Evolutionary conservation across 2,329 filamentous ascomycete genomes (phyloP).

Genomic region (Paecilomyces sp.): DNA sequence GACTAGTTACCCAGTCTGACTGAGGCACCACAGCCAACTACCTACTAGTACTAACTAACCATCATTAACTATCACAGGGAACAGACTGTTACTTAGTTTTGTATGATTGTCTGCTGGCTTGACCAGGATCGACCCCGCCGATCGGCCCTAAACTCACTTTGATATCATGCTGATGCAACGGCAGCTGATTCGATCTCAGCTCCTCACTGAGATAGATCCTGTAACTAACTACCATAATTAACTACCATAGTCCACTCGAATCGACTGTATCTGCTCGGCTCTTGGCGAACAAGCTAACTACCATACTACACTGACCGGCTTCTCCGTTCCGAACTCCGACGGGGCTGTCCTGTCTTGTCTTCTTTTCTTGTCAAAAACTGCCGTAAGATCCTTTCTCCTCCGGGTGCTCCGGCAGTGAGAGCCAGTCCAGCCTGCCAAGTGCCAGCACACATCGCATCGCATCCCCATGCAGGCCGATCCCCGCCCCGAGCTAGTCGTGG

Average conservation of each 20-base stretch:
- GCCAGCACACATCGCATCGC: neutral
- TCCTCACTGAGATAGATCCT: neutral
- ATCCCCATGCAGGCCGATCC: constrained; percentile 5
- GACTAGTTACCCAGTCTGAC: too few relatives aligned
- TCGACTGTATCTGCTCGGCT: too few relatives aligned
- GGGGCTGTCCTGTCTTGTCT: neutral
- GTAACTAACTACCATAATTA: too few relatives aligned
- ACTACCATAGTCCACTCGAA: too few relatives aligned
- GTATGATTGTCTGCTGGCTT: neutral
- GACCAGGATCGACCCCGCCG: neutral
- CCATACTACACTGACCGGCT: neutral
- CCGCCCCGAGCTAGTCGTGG: constrained; percentile 10
- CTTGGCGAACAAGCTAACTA: neutral
- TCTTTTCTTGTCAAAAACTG: too few relatives aligned
- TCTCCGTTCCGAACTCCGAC: neutral
- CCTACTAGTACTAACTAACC: too few relatives aligned
- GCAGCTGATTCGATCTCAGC: neutral
- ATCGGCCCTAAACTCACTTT: neutral
- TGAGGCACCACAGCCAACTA: too few relatives aligned
- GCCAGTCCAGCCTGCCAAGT: neutral
- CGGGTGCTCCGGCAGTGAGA: neutral
- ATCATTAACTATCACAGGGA: too few relatives aligned
- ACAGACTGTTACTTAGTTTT: too few relatives aligned
- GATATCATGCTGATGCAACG: neutral
- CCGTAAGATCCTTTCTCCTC: too few relatives aligned